Base-by-base conservation (phyloP, 2,329 filamentous ascomycete genomes). In the Bipolaris victoriae region DNA sequence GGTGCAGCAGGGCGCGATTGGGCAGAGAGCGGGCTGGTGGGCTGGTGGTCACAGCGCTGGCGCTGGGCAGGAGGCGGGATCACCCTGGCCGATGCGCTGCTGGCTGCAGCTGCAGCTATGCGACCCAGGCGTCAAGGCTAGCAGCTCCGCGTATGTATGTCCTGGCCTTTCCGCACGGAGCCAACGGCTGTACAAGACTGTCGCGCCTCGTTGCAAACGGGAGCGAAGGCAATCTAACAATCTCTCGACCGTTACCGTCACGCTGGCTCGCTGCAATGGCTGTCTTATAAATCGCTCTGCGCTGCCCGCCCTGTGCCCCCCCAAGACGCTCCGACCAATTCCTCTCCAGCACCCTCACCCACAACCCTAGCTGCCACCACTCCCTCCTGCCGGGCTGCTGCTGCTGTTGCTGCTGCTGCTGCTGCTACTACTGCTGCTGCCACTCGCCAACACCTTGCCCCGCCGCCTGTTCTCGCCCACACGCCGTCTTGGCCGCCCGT, bases 121-220 rank as follows among this genome's bases (percentile, higher is more conserved):
- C 67, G 66, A 29, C 64, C 59, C 20, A 41, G 39, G 37, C 37
- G 37, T 44, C 40, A 58, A 66, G 67, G 61, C 68, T 66, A 69
- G 62, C 60, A 47, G 67, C 63, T 66, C 65, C 65, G 63, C 65
- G 64, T 71, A 70, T 64, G 65, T 73, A 69, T 68, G 67, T 70
- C 68, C 70, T 70, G 70, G 70, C 66, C 66, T 68, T 73, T 72
- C 70, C 73, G 71, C 69, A 72, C 72, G 70, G 71, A 70, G 68
- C 67, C 71, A 75, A 76, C 72, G 72, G 71, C 70, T 74, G 70
- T 73, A 70, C 69, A 72, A 65, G 68, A 70, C 66, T 67, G 74
- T 76, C 71, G 73, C 72, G 75, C 69, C 73, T 66, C 69, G 70
- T 76, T 75, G 74, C 73, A 76, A 77, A 76, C 73, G 70, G 72